A percentile compares a stretch with the other conserved stretches of the same genome.
Evolutionary conservation across 2,329 filamentous ascomycete genomes (phyloP).

Genomic region (Malbranchea zuffiana): DNA sequence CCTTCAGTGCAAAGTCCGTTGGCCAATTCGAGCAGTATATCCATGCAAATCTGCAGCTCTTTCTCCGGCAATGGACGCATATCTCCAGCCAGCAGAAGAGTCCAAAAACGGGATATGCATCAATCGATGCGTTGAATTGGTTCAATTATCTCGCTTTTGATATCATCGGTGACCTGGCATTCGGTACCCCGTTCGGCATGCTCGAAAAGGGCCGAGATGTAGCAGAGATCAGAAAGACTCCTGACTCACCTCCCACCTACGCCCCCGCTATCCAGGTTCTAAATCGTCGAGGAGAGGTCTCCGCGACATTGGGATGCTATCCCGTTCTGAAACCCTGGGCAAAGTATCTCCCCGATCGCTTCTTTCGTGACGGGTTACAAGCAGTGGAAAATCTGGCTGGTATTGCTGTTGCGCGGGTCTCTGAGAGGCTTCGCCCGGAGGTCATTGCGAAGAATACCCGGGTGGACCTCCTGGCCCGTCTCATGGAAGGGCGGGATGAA

Average conservation of each 20-base stretch:
- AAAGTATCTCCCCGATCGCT: constrained; percentile 67
- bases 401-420: constrained; percentile 76
- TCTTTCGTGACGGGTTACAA: constrained; percentile 63
- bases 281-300: constrained; percentile 79
- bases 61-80: constrained; percentile 62
- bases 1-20: constrained; percentile 72
- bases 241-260: constrained; percentile 53
- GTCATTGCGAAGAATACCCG: constrained; percentile 51
- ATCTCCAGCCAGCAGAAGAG: constrained; percentile 42
- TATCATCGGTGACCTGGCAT: constrained; percentile 53
- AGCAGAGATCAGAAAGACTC: constrained; percentile 57
- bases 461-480: constrained; percentile 66
- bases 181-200: constrained; percentile 76
- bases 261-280: constrained; percentile 76
- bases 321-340: constrained; percentile 69
- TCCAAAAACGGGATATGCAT: constrained; percentile 45
- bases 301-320: constrained; percentile 63
- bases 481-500: constrained; percentile 80
- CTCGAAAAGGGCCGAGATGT: constrained; percentile 63
- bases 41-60: constrained; percentile 62
- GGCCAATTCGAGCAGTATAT: constrained; percentile 84
- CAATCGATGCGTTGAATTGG: constrained; percentile 66
- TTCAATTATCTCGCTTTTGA: constrained; percentile 59
- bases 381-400: constrained; percentile 74
- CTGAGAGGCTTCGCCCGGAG: constrained; percentile 58